Percentiles rank a stretch among this genome's conserved stretches.
phyloP scores from a whole-genome alignment of 495 filamentous ascomycete genomes.

The Lophiotrema nucula region DNA sequence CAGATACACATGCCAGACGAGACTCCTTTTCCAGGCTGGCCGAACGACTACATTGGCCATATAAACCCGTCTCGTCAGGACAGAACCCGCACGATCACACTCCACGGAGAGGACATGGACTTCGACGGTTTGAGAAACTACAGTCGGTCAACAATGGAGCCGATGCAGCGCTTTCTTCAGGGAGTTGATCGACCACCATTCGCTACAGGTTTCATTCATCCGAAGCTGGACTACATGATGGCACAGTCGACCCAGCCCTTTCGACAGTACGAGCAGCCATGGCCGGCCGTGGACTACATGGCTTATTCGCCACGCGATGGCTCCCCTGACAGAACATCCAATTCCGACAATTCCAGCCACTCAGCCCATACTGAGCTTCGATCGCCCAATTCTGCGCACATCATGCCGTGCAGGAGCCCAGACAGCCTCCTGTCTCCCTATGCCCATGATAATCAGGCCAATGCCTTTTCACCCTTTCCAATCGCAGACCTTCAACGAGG shows the following conservation, averaged over 20 bases:
- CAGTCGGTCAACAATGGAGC: slow-evolving; percentile 10
- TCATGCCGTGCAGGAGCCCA: slow-evolving; percentile 2
- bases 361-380: slow-evolving; percentile 21
- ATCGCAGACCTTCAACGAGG: neutral
- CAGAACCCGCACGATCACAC: neutral
- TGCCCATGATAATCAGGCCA: neutral
- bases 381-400: slow-evolving; percentile 4
- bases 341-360: slow-evolving; percentile 20
- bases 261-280: slow-evolving; percentile 7
- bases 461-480: slow-evolving; percentile 12
- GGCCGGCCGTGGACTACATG: neutral
- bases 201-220: slow-evolving; percentile 7
- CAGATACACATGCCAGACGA: slow-evolving; percentile 25
- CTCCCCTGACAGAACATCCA: slow-evolving; percentile 24
- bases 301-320: neutral
- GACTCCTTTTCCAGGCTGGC: neutral
- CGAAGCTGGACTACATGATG: slow-evolving; percentile 7
- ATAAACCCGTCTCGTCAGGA: slow-evolving; percentile 2
- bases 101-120: slow-evolving; percentile 1
- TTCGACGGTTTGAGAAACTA: neutral
- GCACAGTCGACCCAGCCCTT: slow-evolving; percentile 6
- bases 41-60: slow-evolving; percentile 3
- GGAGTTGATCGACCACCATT: slow-evolving; percentile 18
- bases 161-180: slow-evolving; percentile 28
- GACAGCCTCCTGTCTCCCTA: neutral